Percentiles rank a stretch among this genome's conserved stretches.
These are phyloP conservation scores for Ophiostoma australiae DNA, from an alignment of 2,329 filamentous ascomycete genomes.

Conservation along the genomic window DNA sequence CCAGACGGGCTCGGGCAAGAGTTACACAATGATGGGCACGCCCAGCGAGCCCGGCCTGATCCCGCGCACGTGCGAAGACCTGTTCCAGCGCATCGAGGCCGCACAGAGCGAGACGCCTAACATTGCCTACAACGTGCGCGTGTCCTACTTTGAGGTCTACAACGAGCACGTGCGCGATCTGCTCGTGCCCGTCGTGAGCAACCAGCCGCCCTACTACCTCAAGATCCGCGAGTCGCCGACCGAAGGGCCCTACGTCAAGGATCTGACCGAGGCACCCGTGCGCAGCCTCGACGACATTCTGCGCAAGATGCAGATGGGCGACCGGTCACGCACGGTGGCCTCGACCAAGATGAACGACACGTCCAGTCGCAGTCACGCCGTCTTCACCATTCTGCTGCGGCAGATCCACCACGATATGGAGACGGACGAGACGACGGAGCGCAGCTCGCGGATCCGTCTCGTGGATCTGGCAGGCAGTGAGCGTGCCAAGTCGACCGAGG, in stretches of 20 bases:
- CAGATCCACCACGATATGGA: slow-evolving; percentile 97
- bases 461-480: slow-evolving; percentile 95
- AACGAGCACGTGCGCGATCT: slow-evolving; percentile 96
- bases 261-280: slow-evolving; percentile 82
- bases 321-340: slow-evolving; percentile 79
- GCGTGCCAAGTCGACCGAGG: slow-evolving; percentile 90
- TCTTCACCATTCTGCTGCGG: slow-evolving; percentile 96
- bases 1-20: slow-evolving; percentile 79
- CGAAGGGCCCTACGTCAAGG: slow-evolving; percentile 95
- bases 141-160: slow-evolving; percentile 98
- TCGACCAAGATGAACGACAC: slow-evolving; percentile 99
- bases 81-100: slow-evolving; percentile 83
- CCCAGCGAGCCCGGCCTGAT: slow-evolving; percentile 94
- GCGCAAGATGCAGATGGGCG: slow-evolving; percentile 84
- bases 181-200: slow-evolving; percentile 40
- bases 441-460: slow-evolving; percentile 85
- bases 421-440: slow-evolving; percentile 95
- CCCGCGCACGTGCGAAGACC: slow-evolving; percentile 92
- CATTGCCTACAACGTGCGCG: slow-evolving; percentile 86
- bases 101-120: slow-evolving; percentile 58
- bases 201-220: slow-evolving; percentile 80
- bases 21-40: slow-evolving; percentile 99
- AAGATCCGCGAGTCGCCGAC: slow-evolving; percentile 97
- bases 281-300: slow-evolving; percentile 82
- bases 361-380: slow-evolving; percentile 89